These are phyloP conservation scores for Ulvella scutata DNA, from an alignment of 139 green algal species.

Conservation along the genomic window DNA sequence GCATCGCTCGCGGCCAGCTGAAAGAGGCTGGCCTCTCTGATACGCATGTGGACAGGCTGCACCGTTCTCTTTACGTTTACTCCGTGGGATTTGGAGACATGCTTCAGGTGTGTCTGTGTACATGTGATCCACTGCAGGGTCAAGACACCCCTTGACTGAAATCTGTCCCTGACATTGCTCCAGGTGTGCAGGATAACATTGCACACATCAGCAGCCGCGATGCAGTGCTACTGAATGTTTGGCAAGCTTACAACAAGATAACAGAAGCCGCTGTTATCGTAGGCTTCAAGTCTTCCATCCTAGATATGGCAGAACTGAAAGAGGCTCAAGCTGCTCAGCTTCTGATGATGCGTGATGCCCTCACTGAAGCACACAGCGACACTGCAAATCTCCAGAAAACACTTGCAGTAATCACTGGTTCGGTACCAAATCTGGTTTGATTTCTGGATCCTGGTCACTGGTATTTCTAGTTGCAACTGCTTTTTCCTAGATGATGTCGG, in stretches of 20 bases:
- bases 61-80: background rate
- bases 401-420: background rate
- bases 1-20: background rate
- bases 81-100: background rate
- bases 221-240: background rate
- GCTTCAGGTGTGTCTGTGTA: background rate
- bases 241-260: background rate
- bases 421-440: too few species aligned
- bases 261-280: background rate
- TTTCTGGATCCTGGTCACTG: too few species aligned
- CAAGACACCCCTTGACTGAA: too few species aligned
- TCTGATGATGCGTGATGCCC: background rate
- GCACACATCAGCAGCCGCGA: background rate
- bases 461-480: too few species aligned
- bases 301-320: background rate
- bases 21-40: background rate
- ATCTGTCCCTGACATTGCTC: background rate
- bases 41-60: background rate
- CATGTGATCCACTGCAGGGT: too few species aligned
- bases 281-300: background rate
- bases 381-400: conserved; percentile 1
- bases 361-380: background rate
- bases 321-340: background rate
- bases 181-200: background rate
- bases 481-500: too few species aligned